phyloP scores from a whole-genome alignment of 129 eudicot genomes.

The Saussurea involucrata region DNA sequence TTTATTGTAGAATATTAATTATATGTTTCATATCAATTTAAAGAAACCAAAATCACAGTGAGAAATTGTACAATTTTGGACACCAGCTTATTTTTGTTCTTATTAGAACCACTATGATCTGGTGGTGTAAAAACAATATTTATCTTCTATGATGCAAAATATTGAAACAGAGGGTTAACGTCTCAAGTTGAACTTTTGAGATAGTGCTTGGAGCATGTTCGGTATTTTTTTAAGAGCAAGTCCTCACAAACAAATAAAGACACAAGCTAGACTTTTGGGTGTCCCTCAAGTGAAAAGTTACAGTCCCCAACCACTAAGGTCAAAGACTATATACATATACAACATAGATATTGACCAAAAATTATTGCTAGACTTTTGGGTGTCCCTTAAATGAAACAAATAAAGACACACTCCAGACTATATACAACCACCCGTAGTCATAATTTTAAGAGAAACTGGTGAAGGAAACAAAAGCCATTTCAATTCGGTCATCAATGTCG shows the following conservation, averaged over 20 bases:
- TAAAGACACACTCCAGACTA: too few species aligned
- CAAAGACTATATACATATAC: not conserved
- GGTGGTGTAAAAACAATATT: not conserved
- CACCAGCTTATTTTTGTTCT: not conserved
- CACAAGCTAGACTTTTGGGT: too few species aligned
- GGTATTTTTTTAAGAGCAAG: not conserved
- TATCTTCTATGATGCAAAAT: not conserved
- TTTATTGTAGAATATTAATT: too few species aligned
- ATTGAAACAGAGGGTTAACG: not conserved
- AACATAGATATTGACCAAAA: not conserved
- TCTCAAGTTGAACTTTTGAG: not conserved
- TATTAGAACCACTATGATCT: not conserved
- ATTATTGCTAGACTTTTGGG: not conserved
- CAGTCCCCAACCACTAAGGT: not conserved
- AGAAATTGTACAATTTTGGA: not conserved
- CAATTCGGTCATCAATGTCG: too few species aligned
- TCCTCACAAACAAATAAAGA: not conserved
- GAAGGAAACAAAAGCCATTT: too few species aligned
- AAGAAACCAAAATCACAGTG: too few species aligned
- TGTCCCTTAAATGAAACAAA: not conserved
- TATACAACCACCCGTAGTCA: not conserved
- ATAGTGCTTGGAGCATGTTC: not conserved
- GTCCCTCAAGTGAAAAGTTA: not conserved
- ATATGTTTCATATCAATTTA: too few species aligned
- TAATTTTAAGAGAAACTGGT: not conserved